Conservation (phyloP, 2,329 filamentous ascomycete genomes). For the Ophiosphaerella korrae region DNA sequence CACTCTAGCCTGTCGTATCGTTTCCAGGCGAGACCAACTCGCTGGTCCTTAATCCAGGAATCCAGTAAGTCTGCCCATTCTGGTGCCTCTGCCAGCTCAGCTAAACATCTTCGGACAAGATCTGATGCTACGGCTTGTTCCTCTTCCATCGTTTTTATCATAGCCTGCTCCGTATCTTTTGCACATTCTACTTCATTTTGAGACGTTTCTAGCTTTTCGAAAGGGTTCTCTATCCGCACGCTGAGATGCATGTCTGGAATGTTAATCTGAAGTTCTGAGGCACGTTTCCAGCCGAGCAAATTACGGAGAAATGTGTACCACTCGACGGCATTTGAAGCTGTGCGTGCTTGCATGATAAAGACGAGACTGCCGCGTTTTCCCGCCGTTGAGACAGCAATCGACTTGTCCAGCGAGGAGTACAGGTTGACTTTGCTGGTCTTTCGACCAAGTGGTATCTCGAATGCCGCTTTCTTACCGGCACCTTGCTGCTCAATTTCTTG, state of each 20-base stretch:
- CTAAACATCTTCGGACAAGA: slow-evolving; percentile 64
- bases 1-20: slow-evolving; percentile 72
- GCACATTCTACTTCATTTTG: slow-evolving; percentile 49
- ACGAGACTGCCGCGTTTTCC: slow-evolving; percentile 61
- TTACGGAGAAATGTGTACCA: slow-evolving; percentile 71
- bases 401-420: slow-evolving; percentile 70
- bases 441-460: slow-evolving; percentile 62
- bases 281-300: slow-evolving; percentile 63
- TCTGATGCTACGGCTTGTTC: slow-evolving; percentile 61
- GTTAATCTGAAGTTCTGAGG: slow-evolving; percentile 62
- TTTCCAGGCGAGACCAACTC: slow-evolving; percentile 71
- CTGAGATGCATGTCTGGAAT: slow-evolving; percentile 67
- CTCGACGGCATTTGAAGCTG: slow-evolving; percentile 66
- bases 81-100: slow-evolving; percentile 60
- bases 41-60: slow-evolving; percentile 62
- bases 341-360: slow-evolving; percentile 64
- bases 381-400: slow-evolving; percentile 66
- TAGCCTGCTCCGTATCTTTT: slow-evolving; percentile 54
- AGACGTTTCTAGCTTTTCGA: slow-evolving; percentile 57
- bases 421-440: slow-evolving; percentile 64
- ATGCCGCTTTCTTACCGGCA: slow-evolving; percentile 60
- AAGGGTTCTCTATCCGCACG: slow-evolving; percentile 64
- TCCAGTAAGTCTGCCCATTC: slow-evolving; percentile 66
- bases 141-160: slow-evolving; percentile 53
- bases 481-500: slow-evolving; percentile 61